phyloP scores from a whole-genome alignment of 129 eudicot genomes.

The Glebionis coronaria region DNA sequence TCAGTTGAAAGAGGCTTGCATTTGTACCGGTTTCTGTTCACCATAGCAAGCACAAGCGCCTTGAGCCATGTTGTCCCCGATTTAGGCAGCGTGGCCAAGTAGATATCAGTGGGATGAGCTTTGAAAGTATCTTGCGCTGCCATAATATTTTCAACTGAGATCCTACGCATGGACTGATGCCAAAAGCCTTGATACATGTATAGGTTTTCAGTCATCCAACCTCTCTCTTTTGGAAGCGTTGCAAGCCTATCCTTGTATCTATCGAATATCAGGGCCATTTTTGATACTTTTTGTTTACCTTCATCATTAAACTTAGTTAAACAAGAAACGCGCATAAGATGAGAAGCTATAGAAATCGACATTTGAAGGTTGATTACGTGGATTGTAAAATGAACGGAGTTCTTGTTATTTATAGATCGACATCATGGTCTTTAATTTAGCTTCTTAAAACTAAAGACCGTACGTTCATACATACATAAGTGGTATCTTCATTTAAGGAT shows the following conservation, averaged over 20 bases:
- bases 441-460: neutral
- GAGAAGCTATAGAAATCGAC: constrained; percentile 7
- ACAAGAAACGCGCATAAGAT: neutral
- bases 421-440: neutral
- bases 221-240: constrained; percentile 35
- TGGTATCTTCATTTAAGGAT: neutral
- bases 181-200: constrained; percentile 40
- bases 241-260: constrained; percentile 17
- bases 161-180: constrained; percentile 17
- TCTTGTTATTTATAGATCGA: constrained; percentile 20
- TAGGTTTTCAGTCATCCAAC: constrained; percentile 38
- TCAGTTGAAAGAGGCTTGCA: neutral
- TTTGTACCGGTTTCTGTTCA: constrained; percentile 15
- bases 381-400: neutral
- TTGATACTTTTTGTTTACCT: constrained; percentile 6
- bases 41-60: constrained; percentile 36
- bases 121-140: constrained; percentile 29
- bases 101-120: constrained; percentile 36
- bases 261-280: constrained; percentile 13
- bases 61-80: constrained; percentile 55
- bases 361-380: neutral
- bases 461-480: neutral
- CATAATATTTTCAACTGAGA: constrained; percentile 17
- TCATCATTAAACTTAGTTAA: constrained; percentile 7
- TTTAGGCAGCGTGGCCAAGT: constrained; percentile 37